Evolutionary conservation across 2,329 filamentous ascomycete species (phyloP), one percentile per base, ranked within the genome.

Genomic region (Aspergillus viridinutans): DNA sequence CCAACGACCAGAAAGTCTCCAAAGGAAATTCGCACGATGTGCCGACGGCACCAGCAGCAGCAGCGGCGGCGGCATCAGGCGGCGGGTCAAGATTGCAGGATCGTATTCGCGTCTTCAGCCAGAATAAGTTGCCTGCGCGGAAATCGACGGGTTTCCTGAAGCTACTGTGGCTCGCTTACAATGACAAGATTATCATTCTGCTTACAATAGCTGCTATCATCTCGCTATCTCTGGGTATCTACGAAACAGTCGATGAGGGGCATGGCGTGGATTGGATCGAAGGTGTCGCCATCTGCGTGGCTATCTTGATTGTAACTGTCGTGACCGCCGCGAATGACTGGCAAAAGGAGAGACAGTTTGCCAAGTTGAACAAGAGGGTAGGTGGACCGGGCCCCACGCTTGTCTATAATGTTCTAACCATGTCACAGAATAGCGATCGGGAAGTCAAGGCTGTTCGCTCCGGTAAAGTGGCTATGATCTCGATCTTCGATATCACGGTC

Each of bases 111-210:
- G 75, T 88, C 4, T 88, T 81, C 66, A 79, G 81, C 49, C 80
- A 81, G 61, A 90, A 90, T 64, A 73, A 77, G 12, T 74, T 90
- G 23, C 87, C 87, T 0, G 80, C 83, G 47, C 85, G 86, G 67
- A 86, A 88, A 69, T 76, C 81, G 1, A 85, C 83, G 28, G 80
- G 84, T 1, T 79, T 90, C 43, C 78, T 84, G 64, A 77, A 75
- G 57, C 68, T 89, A 7, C 79, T 86, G 57, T 90, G 87, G 87
- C 82, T 82, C 59, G 86, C 87, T 2, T 89, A 88, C 70, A 88
- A 90, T 63, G 88, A 90, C 72, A 88, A 88, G 61, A 85, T 90
- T 38, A 81, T 91, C 42, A 86, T 90, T 42, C 74, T 90, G 5
- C 75, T 90, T 58, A 88, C 86, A 0, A 79, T 85, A 38, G 88